Conservation (phyloP, 148 eudicot species). For the Chenopodium berlandieri region DNA sequence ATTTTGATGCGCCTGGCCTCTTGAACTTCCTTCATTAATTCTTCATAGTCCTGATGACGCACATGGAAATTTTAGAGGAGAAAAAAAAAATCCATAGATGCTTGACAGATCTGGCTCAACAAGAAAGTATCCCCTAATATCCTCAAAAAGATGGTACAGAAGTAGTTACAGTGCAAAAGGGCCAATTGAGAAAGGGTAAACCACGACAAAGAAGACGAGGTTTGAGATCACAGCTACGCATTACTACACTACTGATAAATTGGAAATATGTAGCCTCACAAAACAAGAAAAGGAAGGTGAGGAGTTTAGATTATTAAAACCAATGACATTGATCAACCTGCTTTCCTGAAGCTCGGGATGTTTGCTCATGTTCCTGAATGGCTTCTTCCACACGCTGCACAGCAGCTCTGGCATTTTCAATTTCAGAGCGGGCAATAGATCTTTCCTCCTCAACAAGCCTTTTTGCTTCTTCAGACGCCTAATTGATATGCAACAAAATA, state of each 20-base stretch:
- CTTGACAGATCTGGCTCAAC: neutral
- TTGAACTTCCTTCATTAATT: slow-evolving; percentile 94
- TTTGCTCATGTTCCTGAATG: slow-evolving; percentile 84
- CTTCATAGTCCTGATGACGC: slow-evolving; percentile 71
- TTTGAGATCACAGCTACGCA: neutral
- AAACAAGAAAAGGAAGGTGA: neutral
- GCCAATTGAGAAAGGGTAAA: neutral
- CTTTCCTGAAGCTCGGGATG: slow-evolving; percentile 81
- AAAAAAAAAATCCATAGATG: neutral
- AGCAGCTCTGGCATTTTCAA: slow-evolving; percentile 92
- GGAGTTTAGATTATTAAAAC: neutral
- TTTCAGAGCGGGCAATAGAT: slow-evolving; percentile 86
- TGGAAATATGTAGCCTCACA: neutral
- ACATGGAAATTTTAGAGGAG: neutral
- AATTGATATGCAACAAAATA: slow-evolving; percentile 8
- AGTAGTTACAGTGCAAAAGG: neutral
- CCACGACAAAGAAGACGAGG: neutral
- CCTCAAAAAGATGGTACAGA: neutral
- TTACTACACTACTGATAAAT: neutral
- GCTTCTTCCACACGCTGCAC: slow-evolving; percentile 98
- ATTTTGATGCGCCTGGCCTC: slow-evolving; percentile 98
- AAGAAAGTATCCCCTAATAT: neutral
- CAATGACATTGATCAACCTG: slow-evolving; percentile 51
- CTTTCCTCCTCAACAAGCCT: slow-evolving; percentile 97
- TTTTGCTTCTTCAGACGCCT: slow-evolving; percentile 99